Evolutionary conservation across 305 asterid genomes (phyloP).

Genomic region (Fraxinus dipetala): DNA sequence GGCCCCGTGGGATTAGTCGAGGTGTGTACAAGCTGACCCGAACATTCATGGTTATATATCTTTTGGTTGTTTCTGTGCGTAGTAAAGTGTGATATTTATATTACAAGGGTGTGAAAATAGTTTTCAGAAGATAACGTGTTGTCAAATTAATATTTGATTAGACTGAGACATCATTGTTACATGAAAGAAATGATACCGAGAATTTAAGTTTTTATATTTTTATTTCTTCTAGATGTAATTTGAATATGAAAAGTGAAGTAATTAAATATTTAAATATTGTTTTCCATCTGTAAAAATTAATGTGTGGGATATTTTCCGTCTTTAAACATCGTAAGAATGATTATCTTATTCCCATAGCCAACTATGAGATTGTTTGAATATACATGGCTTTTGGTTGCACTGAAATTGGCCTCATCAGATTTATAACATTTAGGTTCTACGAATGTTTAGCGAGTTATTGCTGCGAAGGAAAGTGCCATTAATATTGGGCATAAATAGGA

Average conservation of each 20-base stretch:
- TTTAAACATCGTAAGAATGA: constrained; percentile 1
- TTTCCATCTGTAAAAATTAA: neutral
- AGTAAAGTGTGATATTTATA: neutral
- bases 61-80: neutral
- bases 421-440: neutral
- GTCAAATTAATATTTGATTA: constrained; percentile 5
- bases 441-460: neutral
- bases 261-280: neutral
- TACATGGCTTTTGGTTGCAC: neutral
- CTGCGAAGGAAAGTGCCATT: neutral
- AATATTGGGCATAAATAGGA: neutral
- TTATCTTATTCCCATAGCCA: neutral
- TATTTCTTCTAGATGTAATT: neutral
- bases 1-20: no score
- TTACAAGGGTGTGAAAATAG: neutral
- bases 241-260: neutral
- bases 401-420: neutral
- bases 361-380: constrained; percentile 3
- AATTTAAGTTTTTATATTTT: neutral
- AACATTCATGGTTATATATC: neutral
- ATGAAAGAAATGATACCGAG: constrained; percentile 6
- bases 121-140: neutral
- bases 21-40: no score
- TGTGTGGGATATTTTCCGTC: neutral
- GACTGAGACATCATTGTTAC: constrained; percentile 3